A percentile compares a stretch with the other conserved stretches of the same genome.
Conservation (phyloP, 2,329 filamentous ascomycete species). For the Sarocladium kiliense region DNA sequence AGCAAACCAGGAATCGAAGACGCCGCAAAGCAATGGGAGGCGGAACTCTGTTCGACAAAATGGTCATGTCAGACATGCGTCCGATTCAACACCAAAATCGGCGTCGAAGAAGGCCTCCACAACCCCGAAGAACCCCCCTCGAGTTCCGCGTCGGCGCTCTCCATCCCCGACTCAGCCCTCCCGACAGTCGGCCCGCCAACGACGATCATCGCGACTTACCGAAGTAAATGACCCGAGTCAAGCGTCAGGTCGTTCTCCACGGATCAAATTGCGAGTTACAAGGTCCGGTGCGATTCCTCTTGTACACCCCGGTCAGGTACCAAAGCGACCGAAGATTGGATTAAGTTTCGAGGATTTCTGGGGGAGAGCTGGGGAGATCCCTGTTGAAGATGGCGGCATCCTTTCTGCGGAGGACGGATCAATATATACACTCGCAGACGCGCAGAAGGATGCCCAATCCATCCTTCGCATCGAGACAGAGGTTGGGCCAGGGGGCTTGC, state of each 20-base stretch:
- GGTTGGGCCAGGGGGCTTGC: slow-evolving; percentile 66
- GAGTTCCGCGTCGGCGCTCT: slow-evolving; percentile 33
- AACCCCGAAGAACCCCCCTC: slow-evolving; percentile 23
- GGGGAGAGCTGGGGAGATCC: slow-evolving; percentile 40
- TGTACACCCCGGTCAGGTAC: slow-evolving; percentile 54
- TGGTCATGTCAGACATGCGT: slow-evolving; percentile 16
- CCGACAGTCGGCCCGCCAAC: slow-evolving; percentile 36
- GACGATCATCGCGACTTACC: slow-evolving; percentile 36
- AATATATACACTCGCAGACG: slow-evolving; percentile 55
- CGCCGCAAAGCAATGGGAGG: slow-evolving; percentile 19
- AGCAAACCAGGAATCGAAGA: slow-evolving; percentile 22
- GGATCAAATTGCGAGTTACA: slow-evolving; percentile 44
- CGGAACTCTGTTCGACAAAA: slow-evolving; percentile 15
- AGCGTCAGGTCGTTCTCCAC: slow-evolving; percentile 29
- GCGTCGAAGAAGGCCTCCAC: slow-evolving; percentile 22
- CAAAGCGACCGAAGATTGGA: slow-evolving; percentile 47
- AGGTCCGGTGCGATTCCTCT: slow-evolving; percentile 42
- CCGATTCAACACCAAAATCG: slow-evolving; percentile 23
- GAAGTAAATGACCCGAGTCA: slow-evolving; percentile 19
- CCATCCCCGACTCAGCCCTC: slow-evolving; percentile 34
- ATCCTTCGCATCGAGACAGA: slow-evolving; percentile 68
- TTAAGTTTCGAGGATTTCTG: slow-evolving; percentile 55
- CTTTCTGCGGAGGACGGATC: slow-evolving; percentile 49
- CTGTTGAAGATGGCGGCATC: slow-evolving; percentile 55
- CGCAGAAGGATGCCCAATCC: slow-evolving; percentile 62